These are phyloP conservation scores for Wallacemonas sp. DNA, from an alignment of 208 protist species.

Conservation along the genomic window DNA sequence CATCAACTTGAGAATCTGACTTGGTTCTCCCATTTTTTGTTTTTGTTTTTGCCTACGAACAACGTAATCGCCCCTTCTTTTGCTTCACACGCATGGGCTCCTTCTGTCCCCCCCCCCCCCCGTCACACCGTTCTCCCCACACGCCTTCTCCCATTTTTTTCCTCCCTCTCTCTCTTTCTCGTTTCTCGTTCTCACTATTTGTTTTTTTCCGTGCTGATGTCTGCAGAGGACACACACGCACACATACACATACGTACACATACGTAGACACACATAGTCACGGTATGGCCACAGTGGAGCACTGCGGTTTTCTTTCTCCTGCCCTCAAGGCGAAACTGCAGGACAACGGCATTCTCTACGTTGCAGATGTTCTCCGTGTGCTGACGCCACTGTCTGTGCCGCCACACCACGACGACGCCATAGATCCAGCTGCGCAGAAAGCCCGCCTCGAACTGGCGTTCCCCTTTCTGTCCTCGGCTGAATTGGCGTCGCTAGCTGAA, in stretches of 20 bases:
- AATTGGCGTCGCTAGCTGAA: background rate
- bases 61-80: no score
- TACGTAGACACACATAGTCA: conserved; percentile 1
- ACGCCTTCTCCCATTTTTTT: background rate
- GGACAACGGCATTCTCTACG: conserved; percentile 58
- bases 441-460: background rate
- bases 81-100: no score
- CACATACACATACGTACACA: background rate
- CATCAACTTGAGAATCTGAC: no score
- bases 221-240: no score
- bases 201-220: no score
- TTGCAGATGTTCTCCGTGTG: conserved; percentile 30
- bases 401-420: background rate
- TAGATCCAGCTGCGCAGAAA: background rate
- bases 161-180: background rate
- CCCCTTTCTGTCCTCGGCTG: background rate
- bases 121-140: background rate
- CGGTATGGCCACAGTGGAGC: conserved; percentile 43
- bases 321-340: conserved; percentile 74
- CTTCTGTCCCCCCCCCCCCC: no score
- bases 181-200: conserved; percentile 2
- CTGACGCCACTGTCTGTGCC: background rate
- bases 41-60: no score
- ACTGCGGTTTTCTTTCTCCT: conserved; percentile 39
- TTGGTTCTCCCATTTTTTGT: no score